These are phyloP conservation scores for Calonectria crousiana DNA, from an alignment of 2,329 filamentous ascomycete genomes.

Conservation along the genomic window DNA sequence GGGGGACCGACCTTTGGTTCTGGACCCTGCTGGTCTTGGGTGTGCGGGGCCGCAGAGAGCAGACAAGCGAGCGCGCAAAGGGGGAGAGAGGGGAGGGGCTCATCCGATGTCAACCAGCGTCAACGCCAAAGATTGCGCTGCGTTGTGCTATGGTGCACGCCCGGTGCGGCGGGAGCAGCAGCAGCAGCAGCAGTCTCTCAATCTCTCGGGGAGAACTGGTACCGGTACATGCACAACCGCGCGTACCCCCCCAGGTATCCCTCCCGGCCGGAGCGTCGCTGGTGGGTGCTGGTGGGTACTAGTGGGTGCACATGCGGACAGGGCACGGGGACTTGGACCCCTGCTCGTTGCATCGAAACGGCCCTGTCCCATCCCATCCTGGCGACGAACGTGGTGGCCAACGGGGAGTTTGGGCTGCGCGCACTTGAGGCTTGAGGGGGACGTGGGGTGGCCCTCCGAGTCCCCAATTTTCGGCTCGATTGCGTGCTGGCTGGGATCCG, in stretches of 20 bases:
- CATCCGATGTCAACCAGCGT: neutral
- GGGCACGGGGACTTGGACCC: conserved; percentile 19
- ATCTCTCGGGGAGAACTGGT: conserved; percentile 21
- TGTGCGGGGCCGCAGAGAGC: conserved; percentile 3
- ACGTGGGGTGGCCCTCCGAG: conserved; percentile 28
- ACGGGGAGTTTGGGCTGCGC: conserved; percentile 20
- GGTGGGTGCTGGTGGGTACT: neutral
- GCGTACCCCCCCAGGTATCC: conserved; percentile 21
- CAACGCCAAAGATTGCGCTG: conserved; percentile 23
- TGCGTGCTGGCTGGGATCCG: conserved; percentile 47
- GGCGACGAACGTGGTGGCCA: conserved; percentile 8
- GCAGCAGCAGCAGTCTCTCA: neutral
- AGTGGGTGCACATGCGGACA: neutral
- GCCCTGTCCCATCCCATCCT: neutral
- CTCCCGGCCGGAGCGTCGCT: conserved; percentile 18
- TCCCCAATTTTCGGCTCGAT: conserved; percentile 24
- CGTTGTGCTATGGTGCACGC: conserved; percentile 29
- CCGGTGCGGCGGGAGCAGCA: conserved; percentile 29
- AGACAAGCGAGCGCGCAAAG: neutral
- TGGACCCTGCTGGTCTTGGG: neutral
- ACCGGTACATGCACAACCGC: conserved; percentile 16
- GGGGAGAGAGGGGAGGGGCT: neutral
- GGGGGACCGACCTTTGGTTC: neutral
- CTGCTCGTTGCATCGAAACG: conserved; percentile 14
- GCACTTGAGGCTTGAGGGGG: too few species aligned